phyloP scores from a whole-genome alignment of 31 red algal species.

The Odonthalia washingtoniensis region DNA sequence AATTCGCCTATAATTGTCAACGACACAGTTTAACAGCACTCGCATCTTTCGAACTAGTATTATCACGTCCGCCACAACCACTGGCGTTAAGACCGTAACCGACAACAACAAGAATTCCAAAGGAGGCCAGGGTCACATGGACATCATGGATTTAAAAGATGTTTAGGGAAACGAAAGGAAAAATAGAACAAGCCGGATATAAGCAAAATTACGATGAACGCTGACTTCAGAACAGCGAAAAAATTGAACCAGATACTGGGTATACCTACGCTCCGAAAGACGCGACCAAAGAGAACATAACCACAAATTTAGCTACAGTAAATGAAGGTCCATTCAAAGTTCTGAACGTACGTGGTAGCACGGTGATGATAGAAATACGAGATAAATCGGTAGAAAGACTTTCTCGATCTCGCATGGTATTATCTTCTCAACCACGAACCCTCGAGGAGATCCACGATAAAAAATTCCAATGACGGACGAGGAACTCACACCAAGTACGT shows the following conservation, averaged over 20 bases:
- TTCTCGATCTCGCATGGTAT: background rate
- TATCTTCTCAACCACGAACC: background rate
- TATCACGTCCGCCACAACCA: conserved; percentile 19
- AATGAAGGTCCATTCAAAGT: background rate
- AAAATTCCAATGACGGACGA: no score
- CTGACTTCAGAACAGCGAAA: background rate
- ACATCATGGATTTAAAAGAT: background rate
- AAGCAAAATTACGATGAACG: background rate
- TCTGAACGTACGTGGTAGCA: no score
- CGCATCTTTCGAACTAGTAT: conserved; percentile 45
- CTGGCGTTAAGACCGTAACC: conserved; percentile 14
- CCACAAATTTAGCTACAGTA: background rate
- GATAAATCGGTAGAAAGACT: background rate
- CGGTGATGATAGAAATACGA: background rate
- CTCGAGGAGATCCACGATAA: no score
- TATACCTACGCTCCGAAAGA: background rate
- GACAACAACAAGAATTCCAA: no score
- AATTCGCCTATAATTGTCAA: conserved; percentile 14
- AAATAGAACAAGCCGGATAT: background rate
- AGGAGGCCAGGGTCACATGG: background rate
- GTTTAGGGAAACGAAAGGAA: background rate
- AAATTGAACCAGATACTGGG: background rate
- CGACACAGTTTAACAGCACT: conserved; percentile 16
- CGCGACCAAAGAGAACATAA: background rate
- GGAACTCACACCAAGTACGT: no score